phyloP scores from a whole-genome alignment of 1,139 yeast species.

The Candida freyschussii region DNA sequence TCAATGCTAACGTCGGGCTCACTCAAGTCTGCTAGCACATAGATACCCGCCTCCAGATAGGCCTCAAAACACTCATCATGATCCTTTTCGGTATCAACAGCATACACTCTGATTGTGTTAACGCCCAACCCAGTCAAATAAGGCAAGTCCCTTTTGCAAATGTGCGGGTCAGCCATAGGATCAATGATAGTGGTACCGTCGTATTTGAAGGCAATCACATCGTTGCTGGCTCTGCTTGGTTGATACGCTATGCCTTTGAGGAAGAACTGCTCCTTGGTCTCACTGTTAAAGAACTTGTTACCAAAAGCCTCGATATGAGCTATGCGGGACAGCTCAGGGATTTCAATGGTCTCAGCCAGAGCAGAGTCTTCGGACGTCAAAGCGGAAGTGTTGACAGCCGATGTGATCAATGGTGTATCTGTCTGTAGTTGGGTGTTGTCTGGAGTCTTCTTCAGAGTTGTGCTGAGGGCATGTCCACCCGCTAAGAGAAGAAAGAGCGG shows the following conservation, averaged over 20 bases:
- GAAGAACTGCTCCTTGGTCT: conserved; percentile 45
- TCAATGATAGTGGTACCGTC: conserved; percentile 43
- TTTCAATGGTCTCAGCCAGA: too few relatives aligned
- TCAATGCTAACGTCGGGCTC: conserved; percentile 49
- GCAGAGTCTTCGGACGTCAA: too few relatives aligned
- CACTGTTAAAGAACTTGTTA: conserved; percentile 42
- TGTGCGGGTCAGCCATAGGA: conserved; percentile 42
- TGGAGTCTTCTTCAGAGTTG: too few relatives aligned
- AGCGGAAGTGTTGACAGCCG: too few relatives aligned
- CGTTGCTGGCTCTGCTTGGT: conserved; percentile 35
- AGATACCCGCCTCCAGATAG: conserved; percentile 48
- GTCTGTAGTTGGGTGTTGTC: too few relatives aligned
- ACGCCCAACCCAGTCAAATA: conserved; percentile 43
- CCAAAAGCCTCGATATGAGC: conserved; percentile 38
- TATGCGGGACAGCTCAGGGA: conserved; percentile 2
- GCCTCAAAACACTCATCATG: conserved; percentile 56
- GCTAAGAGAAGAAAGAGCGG: too few relatives aligned
- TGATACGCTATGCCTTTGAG: conserved; percentile 60
- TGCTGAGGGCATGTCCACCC: too few relatives aligned
- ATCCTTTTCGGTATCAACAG: conserved; percentile 43
- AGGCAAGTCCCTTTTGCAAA: conserved; percentile 49
- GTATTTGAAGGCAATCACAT: conserved; percentile 26
- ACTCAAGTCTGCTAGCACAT: conserved; percentile 49
- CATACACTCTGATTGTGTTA: conserved; percentile 52
- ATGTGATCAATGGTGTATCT: too few relatives aligned